Percentiles rank a stretch among this genome's conserved stretches.
These are phyloP conservation scores for Venturia asperata DNA, from an alignment of 2,329 filamentous ascomycete species.

Conservation along the genomic window DNA sequence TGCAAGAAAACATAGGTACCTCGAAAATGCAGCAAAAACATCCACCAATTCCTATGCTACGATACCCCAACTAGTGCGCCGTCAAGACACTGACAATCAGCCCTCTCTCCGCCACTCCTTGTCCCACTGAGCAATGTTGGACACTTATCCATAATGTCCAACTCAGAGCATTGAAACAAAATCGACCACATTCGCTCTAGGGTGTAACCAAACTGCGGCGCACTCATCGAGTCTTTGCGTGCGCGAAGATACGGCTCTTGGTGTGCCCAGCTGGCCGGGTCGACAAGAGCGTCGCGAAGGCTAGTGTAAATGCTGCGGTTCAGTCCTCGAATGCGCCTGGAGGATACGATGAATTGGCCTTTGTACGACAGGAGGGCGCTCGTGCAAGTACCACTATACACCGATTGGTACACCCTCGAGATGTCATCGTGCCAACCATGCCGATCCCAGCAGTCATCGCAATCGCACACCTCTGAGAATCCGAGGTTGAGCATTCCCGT, in stretches of 20 bases:
- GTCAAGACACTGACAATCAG: constrained; percentile 75
- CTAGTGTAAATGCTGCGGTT: constrained; percentile 31
- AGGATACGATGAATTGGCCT: constrained; percentile 43
- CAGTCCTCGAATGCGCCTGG: constrained; percentile 36
- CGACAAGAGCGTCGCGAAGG: constrained; percentile 25
- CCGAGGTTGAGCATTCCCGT: constrained; percentile 44
- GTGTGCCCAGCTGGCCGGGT: constrained; percentile 27
- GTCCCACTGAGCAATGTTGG: constrained; percentile 24
- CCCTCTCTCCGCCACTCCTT: constrained; percentile 52
- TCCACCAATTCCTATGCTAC: constrained; percentile 18
- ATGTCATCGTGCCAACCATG: constrained; percentile 38
- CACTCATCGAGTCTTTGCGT: constrained; percentile 26
- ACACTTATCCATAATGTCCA: constrained; percentile 24
- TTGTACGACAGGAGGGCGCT: constrained; percentile 38
- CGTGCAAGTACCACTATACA: constrained; percentile 27
- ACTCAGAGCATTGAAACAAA: constrained; percentile 30
- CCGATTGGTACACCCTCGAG: constrained; percentile 30
- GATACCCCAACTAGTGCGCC: not conserved
- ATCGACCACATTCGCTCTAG: constrained; percentile 35
- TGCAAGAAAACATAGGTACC: not conserved
- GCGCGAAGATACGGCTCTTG: constrained; percentile 22
- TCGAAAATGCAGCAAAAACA: not conserved
- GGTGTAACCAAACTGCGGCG: constrained; percentile 31
- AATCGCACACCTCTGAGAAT: constrained; percentile 32
- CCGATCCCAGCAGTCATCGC: constrained; percentile 35